Conservation (phyloP, 306 rosid species). For the Lathyrus oleraceus region DNA sequence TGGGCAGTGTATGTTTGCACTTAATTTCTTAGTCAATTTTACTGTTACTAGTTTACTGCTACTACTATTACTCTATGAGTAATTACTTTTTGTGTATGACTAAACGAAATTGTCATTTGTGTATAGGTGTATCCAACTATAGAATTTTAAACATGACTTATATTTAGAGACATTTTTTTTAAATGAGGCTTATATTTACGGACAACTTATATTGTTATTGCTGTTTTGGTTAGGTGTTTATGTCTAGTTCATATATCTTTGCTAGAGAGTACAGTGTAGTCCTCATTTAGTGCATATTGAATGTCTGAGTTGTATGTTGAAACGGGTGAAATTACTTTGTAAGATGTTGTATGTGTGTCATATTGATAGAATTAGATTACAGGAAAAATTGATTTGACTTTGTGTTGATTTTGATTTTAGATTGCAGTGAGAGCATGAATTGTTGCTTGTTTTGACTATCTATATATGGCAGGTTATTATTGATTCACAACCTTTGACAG, state of each 20-base stretch:
- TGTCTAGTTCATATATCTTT: neutral
- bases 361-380: conserved; percentile 5
- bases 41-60: no score
- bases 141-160: neutral
- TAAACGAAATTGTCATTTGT: no score
- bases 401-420: conserved; percentile 16
- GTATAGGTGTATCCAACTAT: no score
- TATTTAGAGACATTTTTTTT: neutral
- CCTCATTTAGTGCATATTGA: neutral
- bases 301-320: no score
- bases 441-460: conserved; percentile 28
- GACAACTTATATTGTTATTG: neutral
- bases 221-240: neutral
- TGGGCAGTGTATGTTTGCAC: no score
- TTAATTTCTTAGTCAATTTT: no score
- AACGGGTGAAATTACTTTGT: no score
- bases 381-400: neutral
- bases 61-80: no score
- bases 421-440: neutral
- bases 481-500: no score
- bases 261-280: conserved; percentile 1
- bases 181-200: neutral
- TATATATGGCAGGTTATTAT: no score
- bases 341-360: no score
- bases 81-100: no score